phyloP scores from a whole-genome alignment of 306 rosid genomes.

The Rosa lucieae region DNA sequence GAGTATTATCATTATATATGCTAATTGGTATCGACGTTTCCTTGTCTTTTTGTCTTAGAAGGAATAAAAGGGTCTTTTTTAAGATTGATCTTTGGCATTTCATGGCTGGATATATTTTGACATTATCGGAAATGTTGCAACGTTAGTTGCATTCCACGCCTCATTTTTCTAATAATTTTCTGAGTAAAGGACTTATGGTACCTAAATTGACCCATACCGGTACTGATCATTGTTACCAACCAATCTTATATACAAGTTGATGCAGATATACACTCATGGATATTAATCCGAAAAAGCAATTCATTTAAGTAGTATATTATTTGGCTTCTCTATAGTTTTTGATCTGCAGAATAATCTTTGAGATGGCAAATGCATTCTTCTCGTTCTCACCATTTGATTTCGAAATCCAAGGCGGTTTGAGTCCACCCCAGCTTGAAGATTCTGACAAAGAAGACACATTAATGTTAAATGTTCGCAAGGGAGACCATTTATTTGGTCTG shows the following conservation, averaged over 20 bases:
- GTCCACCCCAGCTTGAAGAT: conserved; percentile 28
- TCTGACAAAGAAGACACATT: conserved; percentile 10
- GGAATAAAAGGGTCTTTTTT: not conserved
- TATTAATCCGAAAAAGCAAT: not conserved
- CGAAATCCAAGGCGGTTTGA: conserved; percentile 28
- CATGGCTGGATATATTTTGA: conserved; percentile 27
- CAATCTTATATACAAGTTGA: not conserved
- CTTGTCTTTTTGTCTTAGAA: not conserved
- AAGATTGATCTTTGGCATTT: conserved; percentile 3
- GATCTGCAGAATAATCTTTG: not conserved
- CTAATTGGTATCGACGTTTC: not conserved
- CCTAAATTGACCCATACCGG: not conserved
- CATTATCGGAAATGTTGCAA: conserved; percentile 38
- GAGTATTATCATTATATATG: conserved; percentile 7
- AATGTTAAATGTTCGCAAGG: conserved; percentile 14
- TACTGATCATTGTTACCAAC: conserved; percentile 16
- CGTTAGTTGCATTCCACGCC: conserved; percentile 26
- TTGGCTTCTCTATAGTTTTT: not conserved
- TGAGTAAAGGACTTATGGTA: not conserved
- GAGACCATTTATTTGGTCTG: conserved; percentile 21
- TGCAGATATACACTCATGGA: not conserved
- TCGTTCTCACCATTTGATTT: conserved; percentile 37
- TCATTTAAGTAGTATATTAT: not conserved
- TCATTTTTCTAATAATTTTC: not conserved
- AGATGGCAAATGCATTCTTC: conserved; percentile 39